Evolutionary conservation across 306 rosid genomes (phyloP).

Genomic region (Oemleria cerasiformis): DNA sequence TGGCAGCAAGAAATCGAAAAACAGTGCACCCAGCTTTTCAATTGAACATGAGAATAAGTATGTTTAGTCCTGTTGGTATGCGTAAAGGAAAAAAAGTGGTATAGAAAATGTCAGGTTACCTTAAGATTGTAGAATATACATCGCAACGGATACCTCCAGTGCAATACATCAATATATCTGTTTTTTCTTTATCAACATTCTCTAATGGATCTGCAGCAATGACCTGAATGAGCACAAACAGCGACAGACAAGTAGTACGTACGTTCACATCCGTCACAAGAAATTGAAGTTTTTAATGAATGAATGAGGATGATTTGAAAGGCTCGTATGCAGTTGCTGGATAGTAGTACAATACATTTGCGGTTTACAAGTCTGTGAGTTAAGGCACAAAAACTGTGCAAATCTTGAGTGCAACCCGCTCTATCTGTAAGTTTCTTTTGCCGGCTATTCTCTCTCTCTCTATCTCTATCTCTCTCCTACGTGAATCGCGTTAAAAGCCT

Average conservation of each 20-base stretch:
- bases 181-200: conserved; percentile 58
- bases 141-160: conserved; percentile 95
- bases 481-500: too few relatives aligned
- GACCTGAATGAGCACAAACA: conserved; percentile 44
- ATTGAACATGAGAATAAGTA: not conserved
- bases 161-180: conserved; percentile 87
- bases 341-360: too few relatives aligned
- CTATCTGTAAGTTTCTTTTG: conserved; percentile 59
- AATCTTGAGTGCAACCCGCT: conserved; percentile 92
- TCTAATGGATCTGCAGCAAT: conserved; percentile 75
- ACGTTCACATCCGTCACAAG: conserved; percentile 19
- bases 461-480: not conserved
- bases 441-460: conserved; percentile 12
- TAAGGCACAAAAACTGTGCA: conserved; percentile 89
- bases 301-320: too few relatives aligned
- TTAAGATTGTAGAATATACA: conserved; percentile 77
- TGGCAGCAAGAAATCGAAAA: not conserved
- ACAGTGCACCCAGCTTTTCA: not conserved
- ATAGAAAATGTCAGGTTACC: conserved; percentile 41
- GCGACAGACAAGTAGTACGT: conserved; percentile 24
- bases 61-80: not conserved
- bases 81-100: not conserved
- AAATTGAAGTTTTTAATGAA: conserved; percentile 25
- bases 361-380: conserved; percentile 52
- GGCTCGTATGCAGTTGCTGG: too few relatives aligned